These are phyloP conservation scores for Eutypella sp. DNA, from an alignment of 2,329 filamentous ascomycete species.

Conservation along the genomic window DNA sequence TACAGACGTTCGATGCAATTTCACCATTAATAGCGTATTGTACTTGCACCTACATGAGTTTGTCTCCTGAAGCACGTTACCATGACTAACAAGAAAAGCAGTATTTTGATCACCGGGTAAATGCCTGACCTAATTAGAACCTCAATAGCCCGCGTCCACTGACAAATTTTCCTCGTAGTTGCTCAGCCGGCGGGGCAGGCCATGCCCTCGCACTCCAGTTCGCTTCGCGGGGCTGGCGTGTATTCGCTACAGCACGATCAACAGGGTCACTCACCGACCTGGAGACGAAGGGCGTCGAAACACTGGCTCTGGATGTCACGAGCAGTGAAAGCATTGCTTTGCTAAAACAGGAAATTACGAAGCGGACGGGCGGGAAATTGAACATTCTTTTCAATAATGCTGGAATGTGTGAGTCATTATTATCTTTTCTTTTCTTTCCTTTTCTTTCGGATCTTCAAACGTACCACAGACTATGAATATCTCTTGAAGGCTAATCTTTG, in stretches of 20 bases:
- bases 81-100: too few relatives aligned
- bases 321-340: neutral
- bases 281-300: conserved; percentile 1
- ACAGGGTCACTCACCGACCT: neutral
- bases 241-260: conserved; percentile 6
- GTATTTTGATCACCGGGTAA: too few relatives aligned
- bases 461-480: neutral
- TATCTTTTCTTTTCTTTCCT: too few relatives aligned
- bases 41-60: too few relatives aligned
- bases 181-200: conserved; percentile 9
- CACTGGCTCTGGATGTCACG: neutral
- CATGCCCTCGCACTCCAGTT: conserved; percentile 11
- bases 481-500: neutral
- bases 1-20: too few relatives aligned
- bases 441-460: neutral
- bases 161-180: too few relatives aligned
- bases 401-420: conserved; percentile 5
- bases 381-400: conserved; percentile 1
- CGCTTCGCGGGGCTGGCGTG: conserved; percentile 9
- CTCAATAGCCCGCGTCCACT: too few relatives aligned
- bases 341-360: neutral
- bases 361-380: neutral
- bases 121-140: too few relatives aligned
- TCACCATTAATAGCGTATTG: too few relatives aligned
- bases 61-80: too few relatives aligned